These are phyloP conservation scores for Gymnopilus junonius DNA, from an alignment of 768 basidiomycete genomes.

Conservation along the genomic window DNA sequence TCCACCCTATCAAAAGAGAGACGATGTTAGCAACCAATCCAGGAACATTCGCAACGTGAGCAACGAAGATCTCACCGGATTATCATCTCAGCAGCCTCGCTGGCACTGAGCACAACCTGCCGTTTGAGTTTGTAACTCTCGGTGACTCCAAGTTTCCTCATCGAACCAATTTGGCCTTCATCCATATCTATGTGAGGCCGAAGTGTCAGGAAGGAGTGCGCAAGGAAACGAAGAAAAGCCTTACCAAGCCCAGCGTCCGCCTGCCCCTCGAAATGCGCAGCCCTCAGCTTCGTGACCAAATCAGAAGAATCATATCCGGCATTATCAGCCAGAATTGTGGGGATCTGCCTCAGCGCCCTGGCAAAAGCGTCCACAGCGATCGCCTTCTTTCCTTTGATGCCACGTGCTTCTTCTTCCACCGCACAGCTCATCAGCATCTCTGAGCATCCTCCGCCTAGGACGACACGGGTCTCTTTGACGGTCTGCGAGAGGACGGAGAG, in stretches of 20 bases:
- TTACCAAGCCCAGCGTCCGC: conserved; percentile 86
- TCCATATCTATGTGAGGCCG: conserved; percentile 84
- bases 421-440: conserved; percentile 98
- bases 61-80: conserved; percentile 62
- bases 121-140: conserved; percentile 98
- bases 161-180: conserved; percentile 80
- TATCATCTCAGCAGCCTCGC: conserved; percentile 99
- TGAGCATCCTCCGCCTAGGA: conserved; percentile 95
- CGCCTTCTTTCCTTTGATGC: conserved; percentile 92
- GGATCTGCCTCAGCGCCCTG: conserved; percentile 90
- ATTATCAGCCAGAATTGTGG: conserved; percentile 96
- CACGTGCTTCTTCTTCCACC: conserved; percentile 86
- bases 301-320: conserved; percentile 98
- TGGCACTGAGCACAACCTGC: conserved; percentile 93
- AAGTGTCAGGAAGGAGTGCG: not conserved
- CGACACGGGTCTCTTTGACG: conserved; percentile 93
- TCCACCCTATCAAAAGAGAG: conserved; percentile 66
- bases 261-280: conserved; percentile 92
- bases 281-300: conserved; percentile 85
- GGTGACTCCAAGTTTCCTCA: conserved; percentile 87
- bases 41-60: conserved; percentile 7
- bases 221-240: conserved; percentile 25
- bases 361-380: conserved; percentile 94
- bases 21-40: not conserved
- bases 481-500: conserved; percentile 97